Base-by-base conservation (phyloP, 371 early-diverging fungal species). In the Dinochytrium kinnereticum region DNA sequence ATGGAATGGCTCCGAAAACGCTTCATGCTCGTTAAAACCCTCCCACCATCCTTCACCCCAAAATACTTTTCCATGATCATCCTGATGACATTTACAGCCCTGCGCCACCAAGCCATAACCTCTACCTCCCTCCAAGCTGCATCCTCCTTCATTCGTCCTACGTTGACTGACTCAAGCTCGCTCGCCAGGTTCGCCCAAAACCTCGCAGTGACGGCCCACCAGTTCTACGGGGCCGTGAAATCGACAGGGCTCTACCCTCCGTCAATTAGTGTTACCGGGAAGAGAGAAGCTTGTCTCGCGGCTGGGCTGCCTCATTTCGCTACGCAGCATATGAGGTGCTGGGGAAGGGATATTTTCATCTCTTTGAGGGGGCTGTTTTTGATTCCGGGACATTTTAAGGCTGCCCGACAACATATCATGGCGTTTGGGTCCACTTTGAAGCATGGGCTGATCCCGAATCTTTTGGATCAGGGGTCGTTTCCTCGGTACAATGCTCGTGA, bases 341-440 rank as follows among this genome's bases (percentile, higher is more conserved):
- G 99, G 99, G 99, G 99, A 2, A 91, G 99, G 37, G 99, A 99
- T 84, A 92, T 95, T 24, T 96, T 96, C 78, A 95, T 99, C 64
- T 86, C 95, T 17, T 82, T 98, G 21, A 89, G 91, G 7, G 99
- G 99, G 1, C 78, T 95, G 49, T 83, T 95, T 50, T 75, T 98
- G 72, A 84, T 90, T 3, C 93, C 96, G 1, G 96, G 95, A 13
- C 88, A 92, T 68, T 93, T 80, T 70, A 86, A 92, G 19, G 94
- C 88, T 0, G 98, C 99, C 13, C 86, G 88, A 51, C 79, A 85
- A 0, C 98, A 97, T 65, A 85, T 99, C 33, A 76, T 99, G 55
- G 90, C 94, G 2, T 98, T 98, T 85, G 98, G 94, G 10, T 88
- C 92, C 36, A 92, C 92, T 15, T 80, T 97, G 26, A 89, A 91